Evolutionary conservation across 306 rosid species (phyloP).

Genomic region (Prinsepia uniflora): DNA sequence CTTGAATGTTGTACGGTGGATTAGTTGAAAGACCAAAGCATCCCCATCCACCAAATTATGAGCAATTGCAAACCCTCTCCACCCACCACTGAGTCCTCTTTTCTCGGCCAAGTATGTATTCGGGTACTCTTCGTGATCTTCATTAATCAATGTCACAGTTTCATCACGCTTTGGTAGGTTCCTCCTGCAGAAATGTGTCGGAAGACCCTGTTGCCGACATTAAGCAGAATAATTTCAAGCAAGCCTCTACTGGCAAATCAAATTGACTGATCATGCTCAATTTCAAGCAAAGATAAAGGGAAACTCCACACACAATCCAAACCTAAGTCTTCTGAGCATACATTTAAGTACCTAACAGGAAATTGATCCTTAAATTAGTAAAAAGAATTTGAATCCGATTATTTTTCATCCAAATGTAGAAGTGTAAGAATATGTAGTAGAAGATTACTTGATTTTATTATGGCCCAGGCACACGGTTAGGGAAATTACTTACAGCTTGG

Average conservation of each 20-base stretch:
- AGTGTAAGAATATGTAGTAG: too few species aligned
- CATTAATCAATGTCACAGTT: not conserved
- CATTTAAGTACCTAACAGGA: not conserved
- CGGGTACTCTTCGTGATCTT: not conserved
- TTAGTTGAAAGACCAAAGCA: conserved; percentile 66
- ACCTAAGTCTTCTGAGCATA: not conserved
- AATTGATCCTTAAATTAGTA: not conserved
- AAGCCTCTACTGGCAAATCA: not conserved
- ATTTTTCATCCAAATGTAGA: too few species aligned
- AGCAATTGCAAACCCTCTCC: conserved; percentile 63
- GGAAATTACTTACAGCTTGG: not conserved
- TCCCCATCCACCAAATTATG: conserved; percentile 76
- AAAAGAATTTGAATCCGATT: too few species aligned
- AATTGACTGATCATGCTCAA: not conserved
- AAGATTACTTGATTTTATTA: not conserved
- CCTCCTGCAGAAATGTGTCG: not conserved
- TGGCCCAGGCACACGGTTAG: not conserved
- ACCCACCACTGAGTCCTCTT: conserved; percentile 8
- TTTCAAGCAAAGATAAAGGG: not conserved
- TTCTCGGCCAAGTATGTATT: not conserved
- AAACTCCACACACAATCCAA: not conserved
- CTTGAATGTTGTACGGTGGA: conserved; percentile 56
- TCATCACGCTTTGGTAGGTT: not conserved
- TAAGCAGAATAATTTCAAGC: not conserved
- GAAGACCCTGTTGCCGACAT: not conserved